A percentile compares a stretch with the other conserved stretches of the same genome.
Conservation (phyloP, 2,329 filamentous ascomycete species). For the Curvularia sp. region DNA sequence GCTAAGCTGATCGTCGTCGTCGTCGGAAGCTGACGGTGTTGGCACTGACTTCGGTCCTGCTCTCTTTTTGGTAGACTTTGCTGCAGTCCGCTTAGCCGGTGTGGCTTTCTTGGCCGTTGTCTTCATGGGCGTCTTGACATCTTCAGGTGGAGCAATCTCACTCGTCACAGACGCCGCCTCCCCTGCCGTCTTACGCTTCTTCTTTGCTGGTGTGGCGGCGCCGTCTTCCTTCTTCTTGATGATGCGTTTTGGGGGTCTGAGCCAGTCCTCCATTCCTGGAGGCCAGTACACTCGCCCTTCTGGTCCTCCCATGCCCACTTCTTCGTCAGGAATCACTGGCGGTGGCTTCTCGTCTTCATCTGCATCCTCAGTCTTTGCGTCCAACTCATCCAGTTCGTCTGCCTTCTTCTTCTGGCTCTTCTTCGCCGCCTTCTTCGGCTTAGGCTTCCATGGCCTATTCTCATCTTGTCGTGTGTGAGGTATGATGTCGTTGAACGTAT, state of each 20-base stretch:
- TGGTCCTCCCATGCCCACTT: slow-evolving; percentile 85
- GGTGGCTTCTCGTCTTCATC: slow-evolving; percentile 44
- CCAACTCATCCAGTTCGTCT: slow-evolving; percentile 47
- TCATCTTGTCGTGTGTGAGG: slow-evolving; percentile 81
- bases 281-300: slow-evolving; percentile 90
- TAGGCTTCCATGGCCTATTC: slow-evolving; percentile 59
- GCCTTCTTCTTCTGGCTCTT: slow-evolving; percentile 56
- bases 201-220: slow-evolving; percentile 39
- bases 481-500: slow-evolving; percentile 77
- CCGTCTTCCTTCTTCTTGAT: slow-evolving; percentile 62
- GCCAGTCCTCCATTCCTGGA: slow-evolving; percentile 86
- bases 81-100: slow-evolving; percentile 25
- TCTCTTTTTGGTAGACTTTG: slow-evolving; percentile 48
- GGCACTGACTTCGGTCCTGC: slow-evolving; percentile 49
- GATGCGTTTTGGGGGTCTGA: slow-evolving; percentile 78
- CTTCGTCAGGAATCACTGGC: slow-evolving; percentile 65
- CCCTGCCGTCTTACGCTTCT: slow-evolving; percentile 40
- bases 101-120: slow-evolving; percentile 51
- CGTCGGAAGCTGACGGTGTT: slow-evolving; percentile 53
- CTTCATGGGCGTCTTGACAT: slow-evolving; percentile 46
- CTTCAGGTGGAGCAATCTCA: slow-evolving; percentile 41
- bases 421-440: slow-evolving; percentile 53
- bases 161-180: slow-evolving; percentile 36
- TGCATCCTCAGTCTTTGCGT: slow-evolving; percentile 54
- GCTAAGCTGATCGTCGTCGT: slow-evolving; percentile 44